Conservation (phyloP, 2,329 filamentous ascomycete species). For the Diplodia seriata region DNA sequence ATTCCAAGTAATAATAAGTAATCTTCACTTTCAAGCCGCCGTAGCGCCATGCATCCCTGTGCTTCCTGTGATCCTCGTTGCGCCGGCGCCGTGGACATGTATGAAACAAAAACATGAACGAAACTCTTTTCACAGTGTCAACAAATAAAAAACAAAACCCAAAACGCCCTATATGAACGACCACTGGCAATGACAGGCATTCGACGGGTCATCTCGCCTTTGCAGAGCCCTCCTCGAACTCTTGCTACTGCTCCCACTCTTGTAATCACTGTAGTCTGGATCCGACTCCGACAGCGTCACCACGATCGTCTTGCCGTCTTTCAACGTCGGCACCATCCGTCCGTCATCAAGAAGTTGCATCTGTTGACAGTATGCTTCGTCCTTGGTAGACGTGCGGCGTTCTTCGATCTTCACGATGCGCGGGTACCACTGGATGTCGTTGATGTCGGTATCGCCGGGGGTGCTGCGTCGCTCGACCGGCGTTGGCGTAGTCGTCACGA, state of each 20-base stretch:
- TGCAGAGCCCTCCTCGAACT: conserved; percentile 13
- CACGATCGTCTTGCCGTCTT: conserved; percentile 11
- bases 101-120: conserved; percentile 9
- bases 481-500: conserved; percentile 10
- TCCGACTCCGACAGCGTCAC: conserved; percentile 28
- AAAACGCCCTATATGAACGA: conserved; percentile 20
- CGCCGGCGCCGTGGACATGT: conserved; percentile 4
- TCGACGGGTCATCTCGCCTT: conserved; percentile 19
- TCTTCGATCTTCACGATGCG: conserved; percentile 71
- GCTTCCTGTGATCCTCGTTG: conserved; percentile 22
- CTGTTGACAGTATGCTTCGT: conserved; percentile 68
- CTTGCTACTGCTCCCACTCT: neutral
- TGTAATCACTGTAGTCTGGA: conserved; percentile 13
- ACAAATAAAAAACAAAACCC: neutral
- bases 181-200: conserved; percentile 32
- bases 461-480: conserved; percentile 17
- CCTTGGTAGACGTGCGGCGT: conserved; percentile 58
- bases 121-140: conserved; percentile 7
- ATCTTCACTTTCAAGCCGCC: conserved; percentile 18
- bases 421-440: conserved; percentile 52
- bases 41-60: conserved; percentile 27
- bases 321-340: conserved; percentile 40
- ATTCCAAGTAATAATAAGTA: conserved; percentile 1
- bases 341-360: conserved; percentile 66
- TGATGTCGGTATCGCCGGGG: neutral